Conservation (phyloP, 345 rosid species). For the Microthlaspi erraticum region DNA sequence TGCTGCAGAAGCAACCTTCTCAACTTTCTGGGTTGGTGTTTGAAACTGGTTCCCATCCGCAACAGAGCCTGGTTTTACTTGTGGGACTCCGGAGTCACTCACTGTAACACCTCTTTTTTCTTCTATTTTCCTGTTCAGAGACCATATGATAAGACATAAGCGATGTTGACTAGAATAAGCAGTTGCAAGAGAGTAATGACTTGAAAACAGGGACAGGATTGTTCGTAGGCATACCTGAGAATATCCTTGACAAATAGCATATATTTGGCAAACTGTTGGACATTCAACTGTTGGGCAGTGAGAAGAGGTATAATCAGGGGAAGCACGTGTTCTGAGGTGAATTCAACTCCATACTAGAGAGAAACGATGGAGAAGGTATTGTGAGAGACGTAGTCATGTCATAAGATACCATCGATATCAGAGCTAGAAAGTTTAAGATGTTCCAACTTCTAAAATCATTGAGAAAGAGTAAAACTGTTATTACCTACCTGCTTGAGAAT, state of each 20-base stretch:
- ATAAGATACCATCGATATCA: constrained; percentile 7
- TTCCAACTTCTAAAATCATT: constrained; percentile 1
- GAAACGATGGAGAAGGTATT: constrained; percentile 20
- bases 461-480: constrained; percentile 8
- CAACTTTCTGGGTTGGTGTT: constrained; percentile 50
- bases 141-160: constrained; percentile 12
- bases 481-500: constrained; percentile 76
- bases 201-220: background rate
- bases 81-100: constrained; percentile 62
- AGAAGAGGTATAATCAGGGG: constrained; percentile 86
- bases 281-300: constrained; percentile 87
- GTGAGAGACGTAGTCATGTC: constrained; percentile 11
- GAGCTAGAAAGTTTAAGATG: background rate
- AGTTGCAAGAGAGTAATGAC: constrained; percentile 1
- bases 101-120: constrained; percentile 79
- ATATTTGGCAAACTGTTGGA: constrained; percentile 94
- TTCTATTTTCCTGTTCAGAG: constrained; percentile 67
- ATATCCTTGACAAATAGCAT: constrained; percentile 88
- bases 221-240: constrained; percentile 60
- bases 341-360: constrained; percentile 86
- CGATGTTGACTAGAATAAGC: constrained; percentile 13
- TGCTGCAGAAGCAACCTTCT: constrained; percentile 53
- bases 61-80: constrained; percentile 50
- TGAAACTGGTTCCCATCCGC: constrained; percentile 59
- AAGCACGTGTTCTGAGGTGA: constrained; percentile 83